Conservation (phyloP, 139 green algal species). For the Penium margaritaceum region DNA sequence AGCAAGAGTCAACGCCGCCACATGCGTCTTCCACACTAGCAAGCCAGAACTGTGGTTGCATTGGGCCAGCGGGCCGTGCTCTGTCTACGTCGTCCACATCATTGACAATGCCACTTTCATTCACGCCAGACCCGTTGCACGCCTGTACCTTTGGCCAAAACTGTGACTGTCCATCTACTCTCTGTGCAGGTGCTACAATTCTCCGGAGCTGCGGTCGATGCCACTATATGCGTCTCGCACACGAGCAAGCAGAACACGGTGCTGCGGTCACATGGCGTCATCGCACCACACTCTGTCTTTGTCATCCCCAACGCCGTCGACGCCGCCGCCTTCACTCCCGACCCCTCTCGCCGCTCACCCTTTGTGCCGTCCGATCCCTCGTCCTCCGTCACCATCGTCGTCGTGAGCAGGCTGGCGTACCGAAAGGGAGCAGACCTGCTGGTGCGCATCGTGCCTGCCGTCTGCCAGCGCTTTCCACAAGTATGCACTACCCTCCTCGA, state of each 20-base stretch:
- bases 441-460: conserved; percentile 68
- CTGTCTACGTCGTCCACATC: no score
- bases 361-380: not conserved
- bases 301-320: conserved; percentile 95
- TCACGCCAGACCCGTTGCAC: not conserved
- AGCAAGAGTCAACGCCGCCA: no score
- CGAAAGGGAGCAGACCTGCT: conserved; percentile 91
- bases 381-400: conserved; percentile 60
- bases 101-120: no score
- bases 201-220: conserved; percentile 46
- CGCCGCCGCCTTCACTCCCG: conserved; percentile 64
- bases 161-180: no score
- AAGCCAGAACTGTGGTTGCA: no score
- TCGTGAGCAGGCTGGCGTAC: conserved; percentile 82
- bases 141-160: no score
- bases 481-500: no score
- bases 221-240: conserved; percentile 86
- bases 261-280: conserved; percentile 46
- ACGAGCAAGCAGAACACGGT: conserved; percentile 95
- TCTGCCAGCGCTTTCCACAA: conserved; percentile 61
- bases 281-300: conserved; percentile 74
- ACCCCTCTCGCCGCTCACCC: not conserved
- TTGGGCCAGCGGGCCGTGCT: no score
- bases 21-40: no score
- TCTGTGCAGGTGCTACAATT: conserved; percentile 46